Evolutionary conservation across 1,284 basidiomycete genomes (phyloP).

Genomic region (Tilletia indica): DNA sequence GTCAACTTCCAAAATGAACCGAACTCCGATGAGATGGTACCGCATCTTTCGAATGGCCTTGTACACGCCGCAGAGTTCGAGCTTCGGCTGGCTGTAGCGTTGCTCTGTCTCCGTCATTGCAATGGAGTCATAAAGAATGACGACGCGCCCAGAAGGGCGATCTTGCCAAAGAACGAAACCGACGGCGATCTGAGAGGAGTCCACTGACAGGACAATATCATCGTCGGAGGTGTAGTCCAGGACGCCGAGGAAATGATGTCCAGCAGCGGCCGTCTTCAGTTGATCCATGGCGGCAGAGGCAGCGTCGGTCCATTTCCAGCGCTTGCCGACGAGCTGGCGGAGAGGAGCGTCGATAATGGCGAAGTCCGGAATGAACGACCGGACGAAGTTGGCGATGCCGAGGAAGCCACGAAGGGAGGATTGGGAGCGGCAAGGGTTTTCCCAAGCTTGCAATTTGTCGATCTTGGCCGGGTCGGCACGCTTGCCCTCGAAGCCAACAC

Average conservation of each 20-base stretch:
- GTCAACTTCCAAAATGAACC: constrained; percentile 58
- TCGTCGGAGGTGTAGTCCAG: background rate
- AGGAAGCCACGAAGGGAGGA: background rate
- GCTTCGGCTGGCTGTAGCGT: constrained; percentile 59
- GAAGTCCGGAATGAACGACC: background rate
- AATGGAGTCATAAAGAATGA: constrained; percentile 38
- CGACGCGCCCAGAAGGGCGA: background rate
- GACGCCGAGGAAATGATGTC: background rate
- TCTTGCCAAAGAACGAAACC: background rate
- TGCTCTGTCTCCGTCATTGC: constrained; percentile 56
- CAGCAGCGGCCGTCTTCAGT: background rate
- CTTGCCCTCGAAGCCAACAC: background rate
- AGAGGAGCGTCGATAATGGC: background rate
- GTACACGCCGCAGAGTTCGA: constrained; percentile 59
- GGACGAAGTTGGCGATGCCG: background rate
- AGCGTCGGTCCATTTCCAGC: background rate
- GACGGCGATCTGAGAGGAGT: background rate
- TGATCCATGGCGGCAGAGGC: background rate
- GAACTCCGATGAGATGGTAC: constrained; percentile 55
- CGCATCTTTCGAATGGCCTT: constrained; percentile 45
- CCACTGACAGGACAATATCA: background rate
- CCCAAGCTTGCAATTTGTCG: background rate
- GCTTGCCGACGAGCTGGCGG: background rate
- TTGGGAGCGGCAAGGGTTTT: background rate
- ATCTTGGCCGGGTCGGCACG: background rate